Conservation (phyloP, 305 asterid species). For the Nicotiana rustica region DNA sequence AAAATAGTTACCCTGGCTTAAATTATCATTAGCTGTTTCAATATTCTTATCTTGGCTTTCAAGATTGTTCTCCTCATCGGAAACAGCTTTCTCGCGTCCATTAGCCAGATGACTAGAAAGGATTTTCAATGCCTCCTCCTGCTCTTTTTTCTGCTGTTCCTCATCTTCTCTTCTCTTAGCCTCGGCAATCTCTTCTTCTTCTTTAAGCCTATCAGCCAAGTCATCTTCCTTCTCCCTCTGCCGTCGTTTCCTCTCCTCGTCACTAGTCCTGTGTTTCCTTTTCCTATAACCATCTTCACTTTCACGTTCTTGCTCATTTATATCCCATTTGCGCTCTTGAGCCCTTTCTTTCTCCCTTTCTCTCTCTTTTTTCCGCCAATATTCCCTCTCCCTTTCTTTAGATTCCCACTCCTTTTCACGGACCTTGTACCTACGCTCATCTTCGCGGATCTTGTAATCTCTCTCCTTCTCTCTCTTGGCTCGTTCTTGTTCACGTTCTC, state of each 20-base stretch:
- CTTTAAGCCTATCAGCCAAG: constrained; percentile 74
- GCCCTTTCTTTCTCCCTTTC: constrained; percentile 93
- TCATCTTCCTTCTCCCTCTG: constrained; percentile 95
- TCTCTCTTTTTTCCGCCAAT: constrained; percentile 85
- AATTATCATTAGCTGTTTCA: constrained; percentile 56
- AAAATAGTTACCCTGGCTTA: constrained; percentile 48
- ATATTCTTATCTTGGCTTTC: constrained; percentile 51
- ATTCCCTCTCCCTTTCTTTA: constrained; percentile 93
- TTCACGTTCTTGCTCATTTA: constrained; percentile 84
- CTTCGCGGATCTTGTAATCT: constrained; percentile 91
- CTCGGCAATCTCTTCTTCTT: constrained; percentile 87
- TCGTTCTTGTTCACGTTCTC: constrained; percentile 95
- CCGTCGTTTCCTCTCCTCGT: constrained; percentile 87
- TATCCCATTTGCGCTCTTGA: constrained; percentile 85
- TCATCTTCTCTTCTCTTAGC: constrained; percentile 77
- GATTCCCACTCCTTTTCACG: constrained; percentile 98
- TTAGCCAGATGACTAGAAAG: constrained; percentile 53
- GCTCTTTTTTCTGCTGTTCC: constrained; percentile 67
- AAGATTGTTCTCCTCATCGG: constrained; percentile 52
- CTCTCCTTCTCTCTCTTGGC: constrained; percentile 96
- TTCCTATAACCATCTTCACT: constrained; percentile 82
- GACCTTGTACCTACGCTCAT: constrained; percentile 87
- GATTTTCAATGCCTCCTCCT: constrained; percentile 59
- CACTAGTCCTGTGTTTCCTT: constrained; percentile 83
- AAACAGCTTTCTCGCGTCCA: constrained; percentile 51